A percentile compares a stretch with the other conserved stretches of the same genome.
Conservation (phyloP, 139 green algal genomes). For the Coelastrella sp. region DNA sequence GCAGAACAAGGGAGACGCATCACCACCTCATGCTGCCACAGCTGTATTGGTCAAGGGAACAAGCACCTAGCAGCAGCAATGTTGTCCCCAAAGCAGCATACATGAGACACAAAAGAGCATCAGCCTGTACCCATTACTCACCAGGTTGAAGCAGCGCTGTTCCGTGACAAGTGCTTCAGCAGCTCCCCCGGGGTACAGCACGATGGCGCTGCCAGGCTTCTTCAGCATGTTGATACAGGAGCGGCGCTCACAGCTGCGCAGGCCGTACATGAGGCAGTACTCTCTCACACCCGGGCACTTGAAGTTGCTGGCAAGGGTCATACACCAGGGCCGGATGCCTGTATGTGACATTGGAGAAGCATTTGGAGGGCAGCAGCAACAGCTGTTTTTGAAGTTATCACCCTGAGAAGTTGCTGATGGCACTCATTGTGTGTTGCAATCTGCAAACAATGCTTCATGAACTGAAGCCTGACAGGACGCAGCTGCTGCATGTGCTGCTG, state of each 20-base stretch:
- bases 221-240: constrained; percentile 31
- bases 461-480: not conserved
- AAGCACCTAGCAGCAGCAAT: no score
- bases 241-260: constrained; percentile 43
- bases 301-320: constrained; percentile 70
- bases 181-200: constrained; percentile 51
- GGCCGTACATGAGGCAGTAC: constrained; percentile 64
- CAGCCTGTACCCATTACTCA: not conserved
- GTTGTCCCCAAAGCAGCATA: not conserved
- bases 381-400: not conserved
- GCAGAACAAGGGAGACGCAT: not conserved
- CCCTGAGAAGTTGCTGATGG: not conserved
- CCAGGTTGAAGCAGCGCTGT: constrained; percentile 34
- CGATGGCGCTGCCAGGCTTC: constrained; percentile 29
- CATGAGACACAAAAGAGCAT: not conserved
- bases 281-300: constrained; percentile 62
- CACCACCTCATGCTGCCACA: not conserved
- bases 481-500: not conserved
- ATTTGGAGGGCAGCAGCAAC: not conserved
- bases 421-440: not conserved
- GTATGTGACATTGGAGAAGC: not conserved
- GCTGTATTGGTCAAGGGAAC: no score
- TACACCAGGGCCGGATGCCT: constrained; percentile 51
- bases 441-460: not conserved
- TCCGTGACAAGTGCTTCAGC: constrained; percentile 35